Evolutionary conservation across 371 early-diverging fungal species (phyloP).

Genomic region (Mucor indicus): DNA sequence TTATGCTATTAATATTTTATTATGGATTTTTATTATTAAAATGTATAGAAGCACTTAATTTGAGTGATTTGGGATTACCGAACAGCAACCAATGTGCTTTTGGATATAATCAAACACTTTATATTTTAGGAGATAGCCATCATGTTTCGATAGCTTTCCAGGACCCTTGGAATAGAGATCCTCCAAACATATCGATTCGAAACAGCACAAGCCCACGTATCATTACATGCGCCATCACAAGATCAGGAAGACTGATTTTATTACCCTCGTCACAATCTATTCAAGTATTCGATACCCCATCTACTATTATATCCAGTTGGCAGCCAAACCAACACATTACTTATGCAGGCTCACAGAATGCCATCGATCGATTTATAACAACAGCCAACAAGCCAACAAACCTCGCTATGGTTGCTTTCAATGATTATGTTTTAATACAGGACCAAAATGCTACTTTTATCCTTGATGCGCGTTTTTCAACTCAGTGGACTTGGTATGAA

Average conservation of each 20-base stretch:
- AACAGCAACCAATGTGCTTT: no score
- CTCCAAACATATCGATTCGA: no score
- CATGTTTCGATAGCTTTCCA: no score
- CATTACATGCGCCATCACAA: conserved; percentile 9
- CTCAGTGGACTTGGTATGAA: neutral
- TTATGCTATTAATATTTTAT: no score
- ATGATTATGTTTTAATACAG: conserved; percentile 4
- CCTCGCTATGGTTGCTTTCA: neutral
- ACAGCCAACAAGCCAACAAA: neutral
- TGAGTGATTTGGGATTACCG: no score
- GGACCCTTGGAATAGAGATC: no score
- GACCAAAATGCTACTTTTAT: conserved; percentile 3
- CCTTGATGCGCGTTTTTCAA: conserved; percentile 5
- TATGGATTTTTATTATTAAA: no score
- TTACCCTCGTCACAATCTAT: neutral
- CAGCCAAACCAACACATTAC: neutral
- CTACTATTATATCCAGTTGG: no score
- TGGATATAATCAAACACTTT: no score
- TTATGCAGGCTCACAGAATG: conserved; percentile 5
- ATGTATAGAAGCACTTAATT: no score
- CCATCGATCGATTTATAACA: neutral
- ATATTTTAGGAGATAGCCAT: no score
- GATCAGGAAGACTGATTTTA: conserved; percentile 8
- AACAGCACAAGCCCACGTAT: no score
- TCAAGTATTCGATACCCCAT: conserved; percentile 1